Percentiles rank a stretch among this genome's conserved stretches.
Conservation (phyloP, 2,329 filamentous ascomycete genomes). For the Ilyonectria mors-panacis region DNA sequence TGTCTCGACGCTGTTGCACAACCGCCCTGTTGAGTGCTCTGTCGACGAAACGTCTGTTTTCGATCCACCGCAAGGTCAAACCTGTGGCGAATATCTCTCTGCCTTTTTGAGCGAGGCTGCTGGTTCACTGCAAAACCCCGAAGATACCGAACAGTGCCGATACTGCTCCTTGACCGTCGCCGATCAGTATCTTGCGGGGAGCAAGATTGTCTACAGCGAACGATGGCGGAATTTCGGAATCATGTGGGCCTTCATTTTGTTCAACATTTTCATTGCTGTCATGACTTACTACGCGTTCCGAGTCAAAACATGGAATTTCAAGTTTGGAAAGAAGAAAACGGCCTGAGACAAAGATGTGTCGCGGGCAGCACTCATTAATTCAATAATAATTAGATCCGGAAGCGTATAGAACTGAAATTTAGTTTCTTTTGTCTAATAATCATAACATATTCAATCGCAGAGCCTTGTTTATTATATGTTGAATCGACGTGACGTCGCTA, state of each 20-base stretch:
- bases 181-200: constrained; percentile 66
- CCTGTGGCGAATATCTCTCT: constrained; percentile 6
- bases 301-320: constrained; percentile 37
- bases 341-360: constrained; percentile 5
- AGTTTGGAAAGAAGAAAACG: constrained; percentile 37
- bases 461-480: too few species aligned
- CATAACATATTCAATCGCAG: too few species aligned
- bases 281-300: constrained; percentile 65
- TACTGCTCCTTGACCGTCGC: constrained; percentile 75
- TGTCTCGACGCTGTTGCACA: constrained; percentile 72
- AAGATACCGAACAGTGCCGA: constrained; percentile 68
- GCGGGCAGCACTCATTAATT: too few species aligned
- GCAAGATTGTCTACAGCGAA: constrained; percentile 61
- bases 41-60: constrained; percentile 72
- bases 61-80: constrained; percentile 65
- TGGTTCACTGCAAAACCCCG: constrained; percentile 72
- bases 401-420: too few species aligned
- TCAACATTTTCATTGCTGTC: constrained; percentile 71
- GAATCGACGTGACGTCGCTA: too few species aligned
- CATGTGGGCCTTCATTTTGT: constrained; percentile 72
- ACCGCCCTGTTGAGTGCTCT: constrained; percentile 63
- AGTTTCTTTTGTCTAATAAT: too few species aligned
- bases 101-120: background rate
- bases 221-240: constrained; percentile 77
- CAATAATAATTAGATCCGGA: too few species aligned